phyloP scores from a whole-genome alignment of 768 basidiomycete species.

The Pleurotus cornucopiae region DNA sequence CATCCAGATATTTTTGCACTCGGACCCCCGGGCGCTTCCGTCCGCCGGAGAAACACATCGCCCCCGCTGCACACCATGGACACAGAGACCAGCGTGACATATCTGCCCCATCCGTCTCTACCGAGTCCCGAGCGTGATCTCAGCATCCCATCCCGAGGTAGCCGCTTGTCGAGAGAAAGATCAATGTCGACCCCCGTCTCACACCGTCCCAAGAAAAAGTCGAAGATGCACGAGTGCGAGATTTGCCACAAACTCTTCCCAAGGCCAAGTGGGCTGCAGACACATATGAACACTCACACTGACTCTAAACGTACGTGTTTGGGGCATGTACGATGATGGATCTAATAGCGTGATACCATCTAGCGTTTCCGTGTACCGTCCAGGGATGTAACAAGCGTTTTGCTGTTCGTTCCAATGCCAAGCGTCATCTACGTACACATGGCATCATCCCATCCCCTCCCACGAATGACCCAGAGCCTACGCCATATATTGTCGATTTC shows the following conservation, averaged over 20 bases:
- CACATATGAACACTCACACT: slow-evolving; percentile 58
- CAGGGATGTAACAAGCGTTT: slow-evolving; percentile 63
- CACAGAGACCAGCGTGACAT: background rate
- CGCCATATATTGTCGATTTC: slow-evolving; percentile 34
- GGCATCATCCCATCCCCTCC: slow-evolving; percentile 35
- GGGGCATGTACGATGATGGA: background rate
- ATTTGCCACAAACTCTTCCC: slow-evolving; percentile 51
- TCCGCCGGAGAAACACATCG: background rate
- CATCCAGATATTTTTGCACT: background rate
- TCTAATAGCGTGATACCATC: background rate
- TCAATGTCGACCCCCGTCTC: background rate
- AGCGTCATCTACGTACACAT: slow-evolving; percentile 75
- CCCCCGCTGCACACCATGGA: background rate
- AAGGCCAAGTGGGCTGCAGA: slow-evolving; percentile 51
- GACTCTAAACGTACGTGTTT: slow-evolving; percentile 42
- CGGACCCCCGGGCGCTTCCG: background rate
- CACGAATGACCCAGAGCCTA: slow-evolving; percentile 2
- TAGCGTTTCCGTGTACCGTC: slow-evolving; percentile 53
- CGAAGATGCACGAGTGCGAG: slow-evolving; percentile 52
- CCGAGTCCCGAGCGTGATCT: background rate
- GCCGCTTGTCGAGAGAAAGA: background rate
- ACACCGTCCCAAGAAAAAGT: slow-evolving; percentile 32
- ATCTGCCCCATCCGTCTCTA: background rate
- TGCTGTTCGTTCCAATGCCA: slow-evolving; percentile 78
- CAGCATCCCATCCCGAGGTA: background rate